phyloP scores from a whole-genome alignment of 257 asterid genomes.

The Solanum sejunctum region DNA sequence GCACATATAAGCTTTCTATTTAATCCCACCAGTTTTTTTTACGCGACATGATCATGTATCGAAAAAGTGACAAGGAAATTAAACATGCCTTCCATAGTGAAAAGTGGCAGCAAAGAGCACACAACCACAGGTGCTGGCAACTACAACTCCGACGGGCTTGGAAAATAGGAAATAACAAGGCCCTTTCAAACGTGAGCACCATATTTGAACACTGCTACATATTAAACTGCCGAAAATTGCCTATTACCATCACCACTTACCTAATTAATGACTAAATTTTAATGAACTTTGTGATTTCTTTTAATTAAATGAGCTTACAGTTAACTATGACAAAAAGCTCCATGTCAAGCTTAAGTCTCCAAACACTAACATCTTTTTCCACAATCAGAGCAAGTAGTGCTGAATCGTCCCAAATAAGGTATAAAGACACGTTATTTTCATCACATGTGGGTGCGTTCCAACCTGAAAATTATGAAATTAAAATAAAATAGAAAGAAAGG shows the following conservation, averaged over 20 bases:
- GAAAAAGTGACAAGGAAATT: background rate
- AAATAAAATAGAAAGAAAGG: background rate
- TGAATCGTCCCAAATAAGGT: slow-evolving; percentile 60
- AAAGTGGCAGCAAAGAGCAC: slow-evolving; percentile 54
- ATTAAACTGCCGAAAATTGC: slow-evolving; percentile 51
- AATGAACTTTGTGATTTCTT: background rate
- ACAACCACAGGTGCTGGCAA: slow-evolving; percentile 60
- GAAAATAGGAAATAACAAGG: slow-evolving; percentile 42
- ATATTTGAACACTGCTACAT: slow-evolving; percentile 43
- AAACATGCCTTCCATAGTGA: slow-evolving; percentile 47
- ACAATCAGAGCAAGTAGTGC: slow-evolving; percentile 25
- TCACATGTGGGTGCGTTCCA: slow-evolving; percentile 60
- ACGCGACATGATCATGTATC: too few relatives aligned
- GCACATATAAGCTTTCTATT: background rate
- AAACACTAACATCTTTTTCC: slow-evolving; percentile 39
- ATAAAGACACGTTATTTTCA: slow-evolving; percentile 51
- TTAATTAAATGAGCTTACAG: slow-evolving; percentile 24
- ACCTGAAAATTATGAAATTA: background rate
- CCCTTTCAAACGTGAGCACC: slow-evolving; percentile 54
- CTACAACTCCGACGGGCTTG: slow-evolving; percentile 70
- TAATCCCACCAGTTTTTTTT: too few relatives aligned
- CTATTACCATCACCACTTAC: background rate
- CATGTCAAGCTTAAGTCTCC: slow-evolving; percentile 39
- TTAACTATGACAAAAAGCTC: slow-evolving; percentile 45
- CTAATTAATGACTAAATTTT: background rate